Evolutionary conservation across 2,329 filamentous ascomycete genomes (phyloP).

Genomic region (Cladophialophora yegresii): DNA sequence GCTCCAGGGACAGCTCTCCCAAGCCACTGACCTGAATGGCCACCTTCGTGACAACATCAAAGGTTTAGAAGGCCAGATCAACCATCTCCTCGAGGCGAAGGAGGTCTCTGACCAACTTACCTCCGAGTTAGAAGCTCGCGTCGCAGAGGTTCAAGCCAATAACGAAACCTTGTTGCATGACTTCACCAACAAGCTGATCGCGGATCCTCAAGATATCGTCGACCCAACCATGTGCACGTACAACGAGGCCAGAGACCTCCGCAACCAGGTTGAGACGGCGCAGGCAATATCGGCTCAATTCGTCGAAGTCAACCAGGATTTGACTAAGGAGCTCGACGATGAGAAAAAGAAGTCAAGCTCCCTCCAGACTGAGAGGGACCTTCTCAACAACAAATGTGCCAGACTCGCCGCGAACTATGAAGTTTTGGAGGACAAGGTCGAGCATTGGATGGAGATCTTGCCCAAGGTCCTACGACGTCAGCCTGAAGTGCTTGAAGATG

Average conservation of each 20-base stretch:
- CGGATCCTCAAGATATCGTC: slow-evolving; percentile 11
- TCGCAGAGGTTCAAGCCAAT: not conserved
- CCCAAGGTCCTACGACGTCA: not conserved
- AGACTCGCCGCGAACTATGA: slow-evolving; percentile 8
- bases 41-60: slow-evolving; percentile 5
- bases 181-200: slow-evolving; percentile 6
- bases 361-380: slow-evolving; percentile 1
- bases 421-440: slow-evolving; percentile 6
- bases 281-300: not conserved
- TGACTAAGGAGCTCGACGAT: not conserved
- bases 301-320: slow-evolving; percentile 2
- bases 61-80: slow-evolving; percentile 6
- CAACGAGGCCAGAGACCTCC: slow-evolving; percentile 16
- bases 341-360: not conserved
- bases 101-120: slow-evolving; percentile 1
- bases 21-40: not conserved
- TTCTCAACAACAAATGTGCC: slow-evolving; percentile 5
- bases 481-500: not conserved
- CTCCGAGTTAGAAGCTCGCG: not conserved
- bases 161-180: slow-evolving; percentile 1
- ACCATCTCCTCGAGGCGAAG: slow-evolving; percentile 6
- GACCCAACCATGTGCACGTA: slow-evolving; percentile 10
- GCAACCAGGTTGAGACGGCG: not conserved
- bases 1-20: not conserved
- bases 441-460: slow-evolving; percentile 13